Evolutionary conservation across 768 basidiomycete genomes (phyloP).

Genomic region (Mycena latifolia): DNA sequence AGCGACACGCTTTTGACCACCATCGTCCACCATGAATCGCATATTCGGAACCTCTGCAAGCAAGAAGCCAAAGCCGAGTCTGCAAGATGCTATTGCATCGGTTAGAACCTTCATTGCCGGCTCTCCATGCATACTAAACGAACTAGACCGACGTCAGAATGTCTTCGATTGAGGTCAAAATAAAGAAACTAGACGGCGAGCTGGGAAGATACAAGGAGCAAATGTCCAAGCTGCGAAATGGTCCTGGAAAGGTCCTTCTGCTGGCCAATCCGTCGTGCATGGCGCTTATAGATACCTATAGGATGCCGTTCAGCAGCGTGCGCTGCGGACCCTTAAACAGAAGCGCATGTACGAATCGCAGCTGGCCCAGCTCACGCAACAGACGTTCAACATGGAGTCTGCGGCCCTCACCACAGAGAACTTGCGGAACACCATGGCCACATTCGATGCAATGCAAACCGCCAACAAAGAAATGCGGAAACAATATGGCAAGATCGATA

Average conservation of each 20-base stretch:
- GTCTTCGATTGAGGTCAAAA: slow-evolving; percentile 93
- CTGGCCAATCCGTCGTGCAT: slow-evolving; percentile 1
- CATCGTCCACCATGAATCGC: slow-evolving; percentile 83
- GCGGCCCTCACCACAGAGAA: slow-evolving; percentile 97
- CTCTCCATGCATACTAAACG: slow-evolving; percentile 9
- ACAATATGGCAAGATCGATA: slow-evolving; percentile 97
- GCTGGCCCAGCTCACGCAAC: slow-evolving; percentile 90
- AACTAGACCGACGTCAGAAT: slow-evolving; percentile 88
- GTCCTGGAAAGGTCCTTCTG: slow-evolving; percentile 88
- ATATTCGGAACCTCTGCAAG: slow-evolving; percentile 82
- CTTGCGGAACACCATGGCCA: slow-evolving; percentile 98
- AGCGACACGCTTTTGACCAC: too few species aligned
- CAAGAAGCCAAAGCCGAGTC: slow-evolving; percentile 87
- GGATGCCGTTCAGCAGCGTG: slow-evolving; percentile 95
- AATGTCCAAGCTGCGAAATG: slow-evolving; percentile 92
- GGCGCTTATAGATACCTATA: slow-evolving; percentile 45
- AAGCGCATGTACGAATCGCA: slow-evolving; percentile 97
- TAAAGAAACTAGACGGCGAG: slow-evolving; percentile 96
- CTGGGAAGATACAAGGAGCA: slow-evolving; percentile 94
- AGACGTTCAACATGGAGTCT: slow-evolving; percentile 99
- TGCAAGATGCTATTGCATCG: slow-evolving; percentile 94
- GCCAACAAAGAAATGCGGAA: slow-evolving; percentile 98
- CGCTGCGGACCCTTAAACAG: slow-evolving; percentile 92
- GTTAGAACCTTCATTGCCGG: slow-evolving; percentile 55
- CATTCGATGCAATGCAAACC: slow-evolving; percentile 94